These are phyloP conservation scores for Dysphania ambrosioides DNA, from an alignment of 148 eudicot species.

Conservation along the genomic window DNA sequence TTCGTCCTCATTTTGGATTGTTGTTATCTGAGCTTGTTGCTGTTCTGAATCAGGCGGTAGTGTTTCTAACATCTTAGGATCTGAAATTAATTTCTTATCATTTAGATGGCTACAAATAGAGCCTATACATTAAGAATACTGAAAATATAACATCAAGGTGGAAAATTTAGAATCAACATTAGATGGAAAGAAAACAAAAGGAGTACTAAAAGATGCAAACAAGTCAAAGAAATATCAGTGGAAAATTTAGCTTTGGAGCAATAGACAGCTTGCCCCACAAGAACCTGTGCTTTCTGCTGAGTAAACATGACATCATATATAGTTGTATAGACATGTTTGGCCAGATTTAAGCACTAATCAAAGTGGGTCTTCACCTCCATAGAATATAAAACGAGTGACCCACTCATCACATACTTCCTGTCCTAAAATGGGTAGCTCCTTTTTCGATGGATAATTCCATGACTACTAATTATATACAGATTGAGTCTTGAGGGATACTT, in stretches of 20 bases:
- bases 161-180: not conserved
- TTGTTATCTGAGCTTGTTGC: conserved; percentile 82
- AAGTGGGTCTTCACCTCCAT: not conserved
- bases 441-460: too few relatives aligned
- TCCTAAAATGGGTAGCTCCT: too few relatives aligned
- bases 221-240: not conserved
- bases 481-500: too few relatives aligned
- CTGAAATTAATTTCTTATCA: conserved; percentile 35
- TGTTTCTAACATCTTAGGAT: conserved; percentile 50
- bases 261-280: not conserved
- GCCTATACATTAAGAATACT: not conserved
- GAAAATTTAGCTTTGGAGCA: too few relatives aligned
- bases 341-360: not conserved
- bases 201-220: not conserved
- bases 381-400: too few relatives aligned
- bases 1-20: conserved; percentile 77
- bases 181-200: not conserved
- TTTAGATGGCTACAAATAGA: not conserved
- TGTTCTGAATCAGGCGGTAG: conserved; percentile 89
- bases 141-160: not conserved
- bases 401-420: too few relatives aligned
- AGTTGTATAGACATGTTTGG: not conserved
- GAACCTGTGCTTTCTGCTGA: not conserved
- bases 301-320: not conserved
- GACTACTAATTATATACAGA: too few relatives aligned